Base-by-base conservation (phyloP, 1,139 yeast species). In the Scheffersomyces lignicola region DNA sequence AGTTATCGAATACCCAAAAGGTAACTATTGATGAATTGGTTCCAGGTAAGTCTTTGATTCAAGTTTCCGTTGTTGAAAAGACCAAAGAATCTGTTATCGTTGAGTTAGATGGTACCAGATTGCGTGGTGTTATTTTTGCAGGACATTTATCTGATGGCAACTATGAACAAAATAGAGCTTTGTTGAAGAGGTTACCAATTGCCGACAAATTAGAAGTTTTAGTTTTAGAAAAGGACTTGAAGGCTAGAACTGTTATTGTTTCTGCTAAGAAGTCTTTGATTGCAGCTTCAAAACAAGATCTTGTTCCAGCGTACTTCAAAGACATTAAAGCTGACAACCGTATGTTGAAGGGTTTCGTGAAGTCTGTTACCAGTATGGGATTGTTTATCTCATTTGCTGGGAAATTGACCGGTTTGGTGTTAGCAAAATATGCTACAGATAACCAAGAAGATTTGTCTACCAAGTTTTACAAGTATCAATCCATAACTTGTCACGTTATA, bases 331-430 rank as follows among this genome's bases (percentile, higher is more conserved):
- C 65, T 16, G 65, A 72, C n/a, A 77, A 77, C 20, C 63, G 60
- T 32, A 51, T 51, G 32, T 57, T 85, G 35, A 70, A 77, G 42
- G 98, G 97, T 28, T 90, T 72, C 54, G 76, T 92, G 34, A 84
- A 80, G 49, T 81, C 89, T 18, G 81, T 87, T 18, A 84, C 94
- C 14, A 76, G 71, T 36, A 72, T 74, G 55, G 97, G 97, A 45
- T 70, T 88, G 18, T 90, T 92, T 56, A 84, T 92, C 38, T 77
- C 84, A 0, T 92, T 92, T 60, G 89, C 83, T 41, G 85, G 85
- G 45, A 78, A 75, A 36, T 74, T 90, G 46, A 85, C 89, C 21
- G 97, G 97, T 32, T 72, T 92, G 47, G 85, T 88, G 3, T 74
- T 86, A 45, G 88, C 92, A 39, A 81, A 83, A 53, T 82, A 83